These are phyloP conservation scores for Alternaria postmessia DNA, from an alignment of 2,329 filamentous ascomycete species.

Conservation along the genomic window DNA sequence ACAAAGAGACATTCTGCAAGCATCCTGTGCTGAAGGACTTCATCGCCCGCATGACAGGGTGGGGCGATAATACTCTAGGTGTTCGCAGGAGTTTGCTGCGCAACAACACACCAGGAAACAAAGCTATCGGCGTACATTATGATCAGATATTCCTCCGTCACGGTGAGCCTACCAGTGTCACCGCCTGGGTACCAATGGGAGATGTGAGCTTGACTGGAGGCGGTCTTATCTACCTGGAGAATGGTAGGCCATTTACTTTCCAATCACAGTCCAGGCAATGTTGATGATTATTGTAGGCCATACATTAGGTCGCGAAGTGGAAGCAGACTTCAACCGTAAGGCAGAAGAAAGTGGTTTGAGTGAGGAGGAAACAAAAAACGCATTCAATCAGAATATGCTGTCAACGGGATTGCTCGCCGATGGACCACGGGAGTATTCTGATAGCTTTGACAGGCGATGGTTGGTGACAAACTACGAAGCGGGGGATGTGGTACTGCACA, in stretches of 20 bases:
- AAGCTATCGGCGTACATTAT: conserved; percentile 68
- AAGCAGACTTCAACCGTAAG: conserved; percentile 59
- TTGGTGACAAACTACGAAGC: conserved; percentile 63
- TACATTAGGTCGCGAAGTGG: conserved; percentile 59
- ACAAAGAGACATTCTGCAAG: conserved; percentile 63
- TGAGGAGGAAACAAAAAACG: conserved; percentile 59
- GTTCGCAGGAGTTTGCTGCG: conserved; percentile 61
- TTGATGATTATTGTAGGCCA: conserved; percentile 43
- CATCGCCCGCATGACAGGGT: conserved; percentile 61
- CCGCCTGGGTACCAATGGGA: conserved; percentile 66
- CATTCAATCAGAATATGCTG: conserved; percentile 67
- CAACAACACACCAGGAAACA: conserved; percentile 65
- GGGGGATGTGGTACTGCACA: conserved; percentile 58
- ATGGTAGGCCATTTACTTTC: conserved; percentile 39
- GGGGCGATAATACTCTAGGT: conserved; percentile 58
- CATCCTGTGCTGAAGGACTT: conserved; percentile 61
- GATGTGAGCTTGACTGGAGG: conserved; percentile 64
- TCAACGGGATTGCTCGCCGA: conserved; percentile 62
- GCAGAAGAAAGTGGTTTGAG: conserved; percentile 60
- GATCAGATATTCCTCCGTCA: conserved; percentile 65
- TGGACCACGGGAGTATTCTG: conserved; percentile 56
- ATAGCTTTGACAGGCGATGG: conserved; percentile 58
- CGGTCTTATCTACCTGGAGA: conserved; percentile 67
- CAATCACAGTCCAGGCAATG: neutral
- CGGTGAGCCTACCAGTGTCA: conserved; percentile 63